Base-by-base conservation (phyloP, 2,329 filamentous ascomycete genomes). In the Aspergillus brasiliensis region DNA sequence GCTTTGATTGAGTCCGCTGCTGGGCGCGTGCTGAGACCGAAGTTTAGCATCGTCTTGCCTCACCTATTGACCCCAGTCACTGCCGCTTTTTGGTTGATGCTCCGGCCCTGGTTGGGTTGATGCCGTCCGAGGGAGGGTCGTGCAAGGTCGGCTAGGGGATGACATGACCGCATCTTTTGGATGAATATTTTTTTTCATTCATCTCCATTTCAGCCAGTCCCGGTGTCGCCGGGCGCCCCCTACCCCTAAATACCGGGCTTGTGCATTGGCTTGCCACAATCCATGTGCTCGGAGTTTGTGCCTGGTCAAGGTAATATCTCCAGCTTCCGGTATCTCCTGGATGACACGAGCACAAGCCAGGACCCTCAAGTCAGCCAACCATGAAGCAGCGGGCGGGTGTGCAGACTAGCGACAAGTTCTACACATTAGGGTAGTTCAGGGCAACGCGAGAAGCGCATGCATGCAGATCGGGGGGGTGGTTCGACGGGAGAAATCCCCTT, bases 21-120 rank as follows among this genome's bases (percentile, higher is more conserved):
- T 61, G 58, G 61, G 66, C 66, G 66, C 65, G 53, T 68, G 58
- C 63, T 65, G 61, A 67, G 61, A 64, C 59, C 37, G 38, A 38
- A 51, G 49, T 34, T 34, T 56, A 56, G 60, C 59, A 58, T 61
- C 52, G 46, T 51, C 17, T 37, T 31, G 52, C 46, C 42, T 44
- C 37, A 42, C 49, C 58, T 48, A 55, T 53, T 62, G 57, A 63
- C 51, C 54, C 57, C 49, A 57, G 58, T 40, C 27, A 60, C 34
- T 53, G 57, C 49, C 52, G 55, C 58, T 62, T 58, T 61, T 58
- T 61, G 44, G 37, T 54, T 56, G 52, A 55, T 31, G 19, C 37
- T 23, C 46, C 52, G 19, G 52, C 40, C 38, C 37, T 54, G 56
- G 51, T 49, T 52, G 27, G 42, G 23, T 52, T 38, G 38, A 51